Percentiles rank a stretch among this genome's conserved stretches.
These are phyloP conservation scores for Serendipita sp. DNA, from an alignment of 768 basidiomycete species.

Conservation along the genomic window DNA sequence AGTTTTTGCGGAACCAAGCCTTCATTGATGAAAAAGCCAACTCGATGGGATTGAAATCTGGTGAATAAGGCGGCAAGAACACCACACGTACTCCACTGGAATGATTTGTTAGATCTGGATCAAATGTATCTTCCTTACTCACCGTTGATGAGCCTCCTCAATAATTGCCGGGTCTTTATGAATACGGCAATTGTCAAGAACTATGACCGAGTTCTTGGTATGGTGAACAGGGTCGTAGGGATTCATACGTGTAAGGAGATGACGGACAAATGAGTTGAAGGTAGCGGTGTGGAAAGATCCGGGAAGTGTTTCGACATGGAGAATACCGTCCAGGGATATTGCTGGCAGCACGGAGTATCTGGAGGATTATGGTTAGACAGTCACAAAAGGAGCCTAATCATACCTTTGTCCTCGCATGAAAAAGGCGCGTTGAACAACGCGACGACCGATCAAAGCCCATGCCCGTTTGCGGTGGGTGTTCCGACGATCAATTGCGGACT, in stretches of 20 bases:
- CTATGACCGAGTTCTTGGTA: slow-evolving; percentile 9
- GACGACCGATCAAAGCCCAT: slow-evolving; percentile 16
- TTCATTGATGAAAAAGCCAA: slow-evolving; percentile 21
- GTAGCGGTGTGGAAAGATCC: slow-evolving; percentile 13
- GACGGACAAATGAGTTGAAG: slow-evolving; percentile 15
- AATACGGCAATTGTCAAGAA: slow-evolving; percentile 12
- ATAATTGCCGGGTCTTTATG: slow-evolving; percentile 10
- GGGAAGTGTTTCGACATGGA: slow-evolving; percentile 14
- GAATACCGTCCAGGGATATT: slow-evolving; percentile 16
- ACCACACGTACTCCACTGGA: neutral
- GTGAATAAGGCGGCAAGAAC: slow-evolving; percentile 25
- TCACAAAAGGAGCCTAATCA: slow-evolving; percentile 1
- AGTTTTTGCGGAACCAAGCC: slow-evolving; percentile 2
- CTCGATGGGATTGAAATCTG: slow-evolving; percentile 25
- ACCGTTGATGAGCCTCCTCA: slow-evolving; percentile 3
- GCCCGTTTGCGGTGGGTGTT: slow-evolving; percentile 15
- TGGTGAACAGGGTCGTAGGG: slow-evolving; percentile 7
- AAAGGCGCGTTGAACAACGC: slow-evolving; percentile 13
- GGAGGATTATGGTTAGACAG: neutral
- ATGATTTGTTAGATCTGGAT: neutral
- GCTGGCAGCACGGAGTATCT: slow-evolving; percentile 20
- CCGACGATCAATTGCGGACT: slow-evolving; percentile 15
- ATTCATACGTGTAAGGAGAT: slow-evolving; percentile 14
- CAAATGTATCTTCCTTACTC: neutral
- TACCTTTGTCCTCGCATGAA: slow-evolving; percentile 15